Conservation (phyloP, 177 flowering plant genomes). For the Telopea speciosissima region DNA sequence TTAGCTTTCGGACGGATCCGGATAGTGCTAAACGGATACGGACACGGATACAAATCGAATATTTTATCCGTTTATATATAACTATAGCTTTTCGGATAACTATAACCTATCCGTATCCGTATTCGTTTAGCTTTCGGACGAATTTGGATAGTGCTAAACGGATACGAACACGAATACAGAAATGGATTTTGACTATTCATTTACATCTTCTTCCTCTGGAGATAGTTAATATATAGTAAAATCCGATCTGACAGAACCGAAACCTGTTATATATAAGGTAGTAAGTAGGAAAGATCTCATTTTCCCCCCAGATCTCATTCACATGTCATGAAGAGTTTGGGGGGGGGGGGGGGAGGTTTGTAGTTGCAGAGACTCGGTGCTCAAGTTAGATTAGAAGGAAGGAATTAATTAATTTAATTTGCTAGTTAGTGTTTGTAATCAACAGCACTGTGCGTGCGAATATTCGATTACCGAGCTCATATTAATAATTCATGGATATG, state of each 20-base stretch:
- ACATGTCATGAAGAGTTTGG: conserved; percentile 46
- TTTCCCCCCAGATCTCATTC: conserved; percentile 43
- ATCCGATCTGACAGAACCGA: background rate
- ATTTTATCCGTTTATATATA: too few species aligned
- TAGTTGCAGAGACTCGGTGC: background rate
- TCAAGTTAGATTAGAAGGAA: conserved; percentile 1
- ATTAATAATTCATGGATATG: conserved; percentile 18
- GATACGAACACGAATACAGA: too few species aligned
- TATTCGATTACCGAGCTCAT: conserved; percentile 34
- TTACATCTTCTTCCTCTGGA: too few species aligned
- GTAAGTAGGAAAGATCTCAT: conserved; percentile 19
- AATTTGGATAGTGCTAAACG: too few species aligned
- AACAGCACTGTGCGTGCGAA: conserved; percentile 40
- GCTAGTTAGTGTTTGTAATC: conserved; percentile 1
- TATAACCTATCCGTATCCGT: too few species aligned
- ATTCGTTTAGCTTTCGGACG: too few species aligned
- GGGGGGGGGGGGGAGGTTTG: background rate
- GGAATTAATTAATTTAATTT: background rate
- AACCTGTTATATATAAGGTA: background rate
- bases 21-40: too few species aligned
- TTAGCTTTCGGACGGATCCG: too few species aligned
- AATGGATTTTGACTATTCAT: too few species aligned
- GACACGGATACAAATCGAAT: too few species aligned
- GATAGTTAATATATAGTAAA: background rate
- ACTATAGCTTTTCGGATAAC: too few species aligned